Evolutionary conservation across 768 basidiomycete species (phyloP), one percentile per base, ranked within the genome.

Genomic region (Auricularia sp.): DNA sequence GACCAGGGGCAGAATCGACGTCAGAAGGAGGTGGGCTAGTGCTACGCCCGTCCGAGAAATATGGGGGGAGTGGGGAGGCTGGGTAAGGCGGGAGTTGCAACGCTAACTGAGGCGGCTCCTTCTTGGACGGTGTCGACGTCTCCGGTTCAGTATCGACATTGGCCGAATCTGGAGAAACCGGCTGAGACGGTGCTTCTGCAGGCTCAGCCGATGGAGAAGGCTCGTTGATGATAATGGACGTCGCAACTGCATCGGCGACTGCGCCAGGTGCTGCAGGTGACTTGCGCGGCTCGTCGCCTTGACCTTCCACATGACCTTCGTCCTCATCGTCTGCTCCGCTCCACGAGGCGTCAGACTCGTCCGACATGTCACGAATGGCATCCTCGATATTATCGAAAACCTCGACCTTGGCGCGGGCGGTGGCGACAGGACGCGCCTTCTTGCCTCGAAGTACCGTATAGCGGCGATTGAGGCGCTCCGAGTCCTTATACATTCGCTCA

Each of bases 361-460:
- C 89, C 24, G 87, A 87, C 68, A 90, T 85, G 69, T 92, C 91
- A 62, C 82, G 82, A 72, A 97, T 90, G 1, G 91, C 95, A 70
- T 97, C 94, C 72, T 90, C 88, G 70, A 97, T 84, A 70, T 92
- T 94, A 63, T 91, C 88, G 33, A 97, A 81, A 37, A 97, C 83
- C 71, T 94, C 87, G 1, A 96, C 92, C 70, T 87, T 93, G 16
- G 92, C 94, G 56, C 87, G 84, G 16, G 94, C 89, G 33, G 88
- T 88, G 21, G 90, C 90, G 14, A 98, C 92, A 13, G 97, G 96
- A 37, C 96, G 88, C 21, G 92, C 90, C 56, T 89, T 85, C 68
- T 86, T 88, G 11, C 90, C 90, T 44, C 93, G 84, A 71, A 94
- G 90, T 63, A 94, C 85, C n/a, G 87, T 84, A 70, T 96, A 91